Evolutionary conservation across 192 early-diverging fungal species (phyloP), one percentile per base, ranked within the genome.

Genomic region (Phlyctochytrium arcticum): DNA sequence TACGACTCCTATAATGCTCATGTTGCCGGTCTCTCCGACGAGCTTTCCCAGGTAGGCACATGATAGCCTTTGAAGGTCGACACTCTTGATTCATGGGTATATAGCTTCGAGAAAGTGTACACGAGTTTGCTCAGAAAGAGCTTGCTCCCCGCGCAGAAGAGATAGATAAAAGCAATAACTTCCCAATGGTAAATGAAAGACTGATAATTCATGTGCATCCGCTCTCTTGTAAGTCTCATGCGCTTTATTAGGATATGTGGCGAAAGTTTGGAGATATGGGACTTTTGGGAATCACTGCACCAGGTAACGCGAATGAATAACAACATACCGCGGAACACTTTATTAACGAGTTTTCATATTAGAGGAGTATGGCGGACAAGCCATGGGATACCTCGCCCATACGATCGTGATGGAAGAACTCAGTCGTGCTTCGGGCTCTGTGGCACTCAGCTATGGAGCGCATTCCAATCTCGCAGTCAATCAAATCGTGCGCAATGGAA

Each of bases 391-490:
- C 73, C 75, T 94, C 32, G 89, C 90, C 57, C 95, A 98, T 72
- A 88, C 86, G 23, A 50, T 98, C 33, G 87, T 88, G 21, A 94
- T 98, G 93, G 95, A 98, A 73, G 95, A 95, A 69, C 80, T 98
- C 65, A 89, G 87, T 6, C 80, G 92, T 31, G 90, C 89, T 1
- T 92, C 90, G 19, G 95, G 91, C 4, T 85, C 92, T 0, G 93
- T 98, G 21, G 95, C 91, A 5, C 75, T 98, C 42, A 89, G 86
- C 60, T 98, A 98, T 72, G 95, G 93, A 53, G 95, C 95, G 7
- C 95, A 98, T 71, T 94, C 92, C n/a, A 98, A 98, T 72, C 71
- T 95, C 24, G 95, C 93, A 67, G 93, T 98, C 35, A 98, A 98
- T 80, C 95, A 98, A 75, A 93, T 98, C 47, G 88, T 87, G 26